These are phyloP conservation scores for Wickerhamomyces subpelliculosus DNA, from an alignment of 805 yeast species.

Conservation along the genomic window DNA sequence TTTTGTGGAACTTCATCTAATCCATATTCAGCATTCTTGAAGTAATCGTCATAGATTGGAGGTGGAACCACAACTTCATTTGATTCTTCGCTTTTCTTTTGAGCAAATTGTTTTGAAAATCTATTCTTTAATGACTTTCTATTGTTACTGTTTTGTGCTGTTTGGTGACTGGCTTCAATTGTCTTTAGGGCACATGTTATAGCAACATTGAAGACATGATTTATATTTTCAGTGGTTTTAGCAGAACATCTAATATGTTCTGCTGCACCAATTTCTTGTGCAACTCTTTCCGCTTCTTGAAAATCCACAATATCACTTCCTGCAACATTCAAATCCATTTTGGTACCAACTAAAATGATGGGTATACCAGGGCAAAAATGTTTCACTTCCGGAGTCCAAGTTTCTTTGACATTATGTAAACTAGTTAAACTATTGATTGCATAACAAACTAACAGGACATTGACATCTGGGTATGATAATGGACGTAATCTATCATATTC, in stretches of 20 bases:
- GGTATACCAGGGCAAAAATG: conserved; percentile 82
- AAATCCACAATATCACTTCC: conserved; percentile 37
- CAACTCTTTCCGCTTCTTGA: conserved; percentile 28
- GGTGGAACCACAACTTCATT: not conserved
- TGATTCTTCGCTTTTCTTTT: conserved; percentile 1
- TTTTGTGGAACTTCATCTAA: too few species aligned
- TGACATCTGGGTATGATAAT: conserved; percentile 71
- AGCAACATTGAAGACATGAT: conserved; percentile 61
- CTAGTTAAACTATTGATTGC: conserved; percentile 57
- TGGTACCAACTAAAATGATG: conserved; percentile 74
- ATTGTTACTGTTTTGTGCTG: conserved; percentile 4
- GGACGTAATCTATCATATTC: conserved; percentile 79
- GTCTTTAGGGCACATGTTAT: conserved; percentile 20
- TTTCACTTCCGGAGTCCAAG: conserved; percentile 83
- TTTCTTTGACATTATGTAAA: conserved; percentile 65
- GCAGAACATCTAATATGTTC: conserved; percentile 80
- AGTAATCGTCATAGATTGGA: conserved; percentile 7
- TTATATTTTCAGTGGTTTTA: conserved; percentile 56
- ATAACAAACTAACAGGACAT: conserved; percentile 70
- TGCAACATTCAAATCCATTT: conserved; percentile 47
- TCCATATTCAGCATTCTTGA: conserved; percentile 12
- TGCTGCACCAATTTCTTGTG: conserved; percentile 57
- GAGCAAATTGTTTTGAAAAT: conserved; percentile 2
- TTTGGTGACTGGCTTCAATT: not conserved
- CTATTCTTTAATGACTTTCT: conserved; percentile 4